These are phyloP conservation scores for Talaromyces pinophilus DNA, from an alignment of 2,329 filamentous ascomycete species.

Conservation along the genomic window DNA sequence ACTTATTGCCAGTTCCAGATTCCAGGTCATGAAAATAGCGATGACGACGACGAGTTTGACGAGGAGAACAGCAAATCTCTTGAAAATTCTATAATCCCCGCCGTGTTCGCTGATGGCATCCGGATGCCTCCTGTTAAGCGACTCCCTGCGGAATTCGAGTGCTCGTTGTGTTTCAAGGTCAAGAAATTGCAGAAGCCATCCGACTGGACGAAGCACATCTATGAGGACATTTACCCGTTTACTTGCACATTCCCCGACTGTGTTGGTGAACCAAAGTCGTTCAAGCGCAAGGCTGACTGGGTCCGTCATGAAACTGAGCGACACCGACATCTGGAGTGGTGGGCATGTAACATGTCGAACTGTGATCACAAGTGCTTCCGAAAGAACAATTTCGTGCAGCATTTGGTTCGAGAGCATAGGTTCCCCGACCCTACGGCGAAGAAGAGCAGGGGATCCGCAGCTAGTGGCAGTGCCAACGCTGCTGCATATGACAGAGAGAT, in stretches of 20 bases:
- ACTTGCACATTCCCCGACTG: constrained; percentile 87
- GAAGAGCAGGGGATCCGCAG: constrained; percentile 58
- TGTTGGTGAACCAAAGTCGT: constrained; percentile 77
- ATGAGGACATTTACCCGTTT: constrained; percentile 90
- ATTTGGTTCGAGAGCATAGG: constrained; percentile 89
- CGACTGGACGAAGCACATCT: constrained; percentile 95
- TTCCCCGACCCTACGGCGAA: constrained; percentile 78
- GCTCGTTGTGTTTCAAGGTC: constrained; percentile 78
- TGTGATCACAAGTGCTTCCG: constrained; percentile 82
- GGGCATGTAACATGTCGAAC: constrained; percentile 78
- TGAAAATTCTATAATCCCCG: constrained; percentile 68
- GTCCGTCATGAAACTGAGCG: constrained; percentile 91
- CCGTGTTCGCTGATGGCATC: constrained; percentile 78
- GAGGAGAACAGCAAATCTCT: constrained; percentile 65
- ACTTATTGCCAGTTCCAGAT: constrained; percentile 57
- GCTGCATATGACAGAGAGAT: constrained; percentile 30
- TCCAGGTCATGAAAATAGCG: constrained; percentile 57
- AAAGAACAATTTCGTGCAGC: constrained; percentile 90
- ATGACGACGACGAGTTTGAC: constrained; percentile 45
- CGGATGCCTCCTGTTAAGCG: constrained; percentile 75
- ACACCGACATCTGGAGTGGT: constrained; percentile 87
- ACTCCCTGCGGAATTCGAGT: constrained; percentile 86
- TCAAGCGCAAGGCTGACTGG: constrained; percentile 96
- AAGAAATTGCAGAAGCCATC: constrained; percentile 90
- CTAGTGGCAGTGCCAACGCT: not conserved